Evolutionary conservation across 169 alveolate species (phyloP), one percentile per base, ranked within the genome.

Genomic region (Plasmodium falciparum): DNA sequence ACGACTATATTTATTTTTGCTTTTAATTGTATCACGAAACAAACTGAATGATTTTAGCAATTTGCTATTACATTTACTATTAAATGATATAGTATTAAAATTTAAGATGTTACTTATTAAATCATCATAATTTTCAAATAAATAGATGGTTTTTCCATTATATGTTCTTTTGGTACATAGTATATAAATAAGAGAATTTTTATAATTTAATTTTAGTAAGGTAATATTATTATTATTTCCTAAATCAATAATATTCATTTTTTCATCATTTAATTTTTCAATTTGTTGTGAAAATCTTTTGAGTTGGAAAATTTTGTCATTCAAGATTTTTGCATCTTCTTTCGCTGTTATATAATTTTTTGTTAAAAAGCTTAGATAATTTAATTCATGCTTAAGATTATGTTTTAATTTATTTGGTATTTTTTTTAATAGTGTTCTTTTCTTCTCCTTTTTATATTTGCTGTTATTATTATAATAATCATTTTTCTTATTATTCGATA

Each of bases 81-180:
- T 58, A 61, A 61, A 61, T 26, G 91, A 43, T 39, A 45, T 63
- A 24, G 26, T 86, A 22, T 39, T 86, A 26, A 61, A 62, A 86
- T 86, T 72, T 52, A 86, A 62, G 50, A 86, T 47, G 12, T 61
- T 73, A 49, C 58, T 72, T 47, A 86, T 86, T 29, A 86, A 17
- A 26, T 86, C 76, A 47, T 72, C 70, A 66, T 86, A 86, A 73
- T 61, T 72, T 33, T 86, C 92, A 54, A 86, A 86, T 15, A 65
- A 59, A 24, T 71, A 73, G 15, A 86, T 73, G n/a, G 92, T 86
- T 65, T 86, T 86, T 39, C 92, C 92, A 56, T 86, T 86, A 24
- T 72, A 72, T 15, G 92, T 72, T 22, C 63, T 70, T 52, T 70
- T 86, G 3, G 91, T 69, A 63, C 91, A 83, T 20, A 70, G 49